Percentiles rank a stretch among this genome's conserved stretches.
phyloP scores from a whole-genome alignment of 495 filamentous ascomycete species.

The Penicillium maclennaniae region DNA sequence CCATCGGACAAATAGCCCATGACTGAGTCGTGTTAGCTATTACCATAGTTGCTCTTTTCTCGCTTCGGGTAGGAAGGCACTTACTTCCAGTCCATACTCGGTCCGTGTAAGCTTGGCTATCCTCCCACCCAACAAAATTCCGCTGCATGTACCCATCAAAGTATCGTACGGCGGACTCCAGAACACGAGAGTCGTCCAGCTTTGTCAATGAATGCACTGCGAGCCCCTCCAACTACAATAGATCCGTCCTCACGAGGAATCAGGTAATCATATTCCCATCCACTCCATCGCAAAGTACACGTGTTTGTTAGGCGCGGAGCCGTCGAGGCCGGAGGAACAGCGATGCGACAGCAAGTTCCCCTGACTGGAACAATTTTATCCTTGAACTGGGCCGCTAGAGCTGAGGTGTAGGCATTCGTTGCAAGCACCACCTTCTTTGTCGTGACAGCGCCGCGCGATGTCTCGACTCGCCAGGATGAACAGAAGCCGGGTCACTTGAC shows the following conservation, averaged over 20 bases:
- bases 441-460: slow-evolving; percentile 57
- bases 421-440: slow-evolving; percentile 65
- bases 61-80: slow-evolving; percentile 14
- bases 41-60: not conserved
- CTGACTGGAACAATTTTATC: slow-evolving; percentile 74
- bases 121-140: slow-evolving; percentile 49
- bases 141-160: slow-evolving; percentile 49
- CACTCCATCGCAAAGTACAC: slow-evolving; percentile 26
- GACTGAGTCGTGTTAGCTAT: slow-evolving; percentile 19
- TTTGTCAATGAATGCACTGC: slow-evolving; percentile 34
- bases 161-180: slow-evolving; percentile 37
- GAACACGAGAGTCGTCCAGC: slow-evolving; percentile 40
- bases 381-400: slow-evolving; percentile 62
- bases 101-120: slow-evolving; percentile 38
- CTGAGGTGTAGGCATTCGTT: slow-evolving; percentile 77
- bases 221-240: slow-evolving; percentile 51
- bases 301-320: slow-evolving; percentile 19
- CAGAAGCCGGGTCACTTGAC: slow-evolving; percentile 8
- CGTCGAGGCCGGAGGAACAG: slow-evolving; percentile 17
- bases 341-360: slow-evolving; percentile 43
- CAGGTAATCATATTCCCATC: slow-evolving; percentile 44
- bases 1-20: slow-evolving; percentile 41
- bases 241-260: slow-evolving; percentile 48
- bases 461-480: slow-evolving; percentile 45
- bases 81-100: slow-evolving; percentile 52